Percentiles rank a stretch among this genome's conserved stretches.
Conservation (phyloP, 495 filamentous ascomycete species). For the Saxophila tyrrhenica region DNA sequence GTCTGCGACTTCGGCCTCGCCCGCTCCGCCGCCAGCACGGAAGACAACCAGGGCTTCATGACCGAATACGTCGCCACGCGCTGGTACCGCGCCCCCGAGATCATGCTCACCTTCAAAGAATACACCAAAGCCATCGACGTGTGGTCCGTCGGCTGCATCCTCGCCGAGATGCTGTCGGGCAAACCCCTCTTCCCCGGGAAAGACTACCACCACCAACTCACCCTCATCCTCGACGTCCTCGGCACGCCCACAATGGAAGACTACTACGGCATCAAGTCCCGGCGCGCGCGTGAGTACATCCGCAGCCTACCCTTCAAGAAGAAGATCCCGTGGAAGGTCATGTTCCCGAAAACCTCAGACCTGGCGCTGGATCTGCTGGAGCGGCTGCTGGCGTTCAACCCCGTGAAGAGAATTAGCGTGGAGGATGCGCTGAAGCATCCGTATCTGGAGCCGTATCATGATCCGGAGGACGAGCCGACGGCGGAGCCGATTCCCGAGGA, state of each 20-base stretch:
- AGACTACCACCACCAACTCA: slow-evolving; percentile 98
- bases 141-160: slow-evolving; percentile 97
- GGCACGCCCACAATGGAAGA: slow-evolving; percentile 99
- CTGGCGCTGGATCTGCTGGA: slow-evolving; percentile 88
- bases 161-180: slow-evolving; percentile 99
- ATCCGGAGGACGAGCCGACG: slow-evolving; percentile 96
- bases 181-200: slow-evolving; percentile 98
- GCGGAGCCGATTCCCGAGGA: slow-evolving; percentile 93
- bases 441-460: slow-evolving; percentile 97
- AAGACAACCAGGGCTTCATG: slow-evolving; percentile 99
- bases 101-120: slow-evolving; percentile 99
- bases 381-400: slow-evolving; percentile 94
- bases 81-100: slow-evolving; percentile 98
- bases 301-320: slow-evolving; percentile 99
- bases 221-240: slow-evolving; percentile 92
- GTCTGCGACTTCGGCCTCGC: slow-evolving; percentile 98
- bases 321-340: slow-evolving; percentile 93
- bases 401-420: slow-evolving; percentile 94
- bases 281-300: slow-evolving; percentile 96
- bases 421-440: slow-evolving; percentile 96
- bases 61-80: slow-evolving; percentile 97
- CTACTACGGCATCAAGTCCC: slow-evolving; percentile 99
- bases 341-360: slow-evolving; percentile 96
- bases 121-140: slow-evolving; percentile 99
- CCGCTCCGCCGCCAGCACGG: slow-evolving; percentile 86